Conservation (phyloP, 2,329 filamentous ascomycete species). For the Sclerotinia trifoliorum region DNA sequence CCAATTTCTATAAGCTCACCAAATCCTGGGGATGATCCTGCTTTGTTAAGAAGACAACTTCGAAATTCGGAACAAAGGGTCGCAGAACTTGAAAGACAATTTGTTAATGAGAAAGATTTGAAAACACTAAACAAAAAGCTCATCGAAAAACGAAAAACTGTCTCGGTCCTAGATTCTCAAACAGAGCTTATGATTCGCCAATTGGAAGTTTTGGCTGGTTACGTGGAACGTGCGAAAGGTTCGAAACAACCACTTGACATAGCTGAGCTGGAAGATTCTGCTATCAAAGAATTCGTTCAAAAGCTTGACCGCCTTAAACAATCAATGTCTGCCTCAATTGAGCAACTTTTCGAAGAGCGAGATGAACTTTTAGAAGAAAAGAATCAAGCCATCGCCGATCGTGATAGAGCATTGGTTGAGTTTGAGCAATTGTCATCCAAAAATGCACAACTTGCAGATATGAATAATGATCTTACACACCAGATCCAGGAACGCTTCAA, state of each 20-base stretch:
- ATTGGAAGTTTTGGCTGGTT: slow-evolving; percentile 83
- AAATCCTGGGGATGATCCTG: slow-evolving; percentile 61
- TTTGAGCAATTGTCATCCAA: slow-evolving; percentile 93
- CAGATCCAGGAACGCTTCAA: slow-evolving; percentile 94
- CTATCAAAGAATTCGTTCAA: slow-evolving; percentile 88
- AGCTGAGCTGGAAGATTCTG: slow-evolving; percentile 78
- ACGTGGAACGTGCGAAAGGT: slow-evolving; percentile 82
- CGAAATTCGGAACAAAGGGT: slow-evolving; percentile 80
- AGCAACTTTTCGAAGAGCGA: slow-evolving; percentile 65
- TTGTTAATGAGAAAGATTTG: slow-evolving; percentile 53
- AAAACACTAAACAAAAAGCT: slow-evolving; percentile 78
- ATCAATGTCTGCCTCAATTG: slow-evolving; percentile 56
- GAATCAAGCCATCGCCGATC: slow-evolving; percentile 75
- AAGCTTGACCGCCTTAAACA: slow-evolving; percentile 62
- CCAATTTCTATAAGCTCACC: slow-evolving; percentile 61
- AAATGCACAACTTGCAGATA: slow-evolving; percentile 88
- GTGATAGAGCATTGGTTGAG: slow-evolving; percentile 90
- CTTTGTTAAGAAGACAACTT: slow-evolving; percentile 70
- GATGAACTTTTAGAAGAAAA: slow-evolving; percentile 85
- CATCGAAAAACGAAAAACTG: slow-evolving; percentile 90
- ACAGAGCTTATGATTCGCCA: slow-evolving; percentile 94
- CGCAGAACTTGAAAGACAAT: slow-evolving; percentile 80
- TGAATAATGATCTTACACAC: slow-evolving; percentile 94
- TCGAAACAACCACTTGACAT: slow-evolving; percentile 78
- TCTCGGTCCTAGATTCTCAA: slow-evolving; percentile 90